phyloP scores from a whole-genome alignment of 148 eudicot genomes.

The Pouteria glomerata region DNA sequence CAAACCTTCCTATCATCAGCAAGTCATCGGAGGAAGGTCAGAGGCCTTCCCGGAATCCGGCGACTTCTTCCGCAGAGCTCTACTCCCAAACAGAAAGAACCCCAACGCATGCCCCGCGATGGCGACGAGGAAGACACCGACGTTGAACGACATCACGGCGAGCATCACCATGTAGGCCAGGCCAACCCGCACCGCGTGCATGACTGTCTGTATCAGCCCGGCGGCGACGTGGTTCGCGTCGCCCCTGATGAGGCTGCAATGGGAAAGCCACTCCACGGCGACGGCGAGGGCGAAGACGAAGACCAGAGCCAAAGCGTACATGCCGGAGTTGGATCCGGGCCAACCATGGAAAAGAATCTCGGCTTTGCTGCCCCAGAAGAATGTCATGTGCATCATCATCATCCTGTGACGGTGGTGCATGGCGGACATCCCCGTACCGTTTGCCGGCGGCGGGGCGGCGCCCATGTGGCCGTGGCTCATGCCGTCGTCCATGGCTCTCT shows the following conservation, averaged over 20 bases:
- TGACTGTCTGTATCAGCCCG: slow-evolving; percentile 28
- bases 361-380: slow-evolving; percentile 67
- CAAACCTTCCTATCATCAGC: slow-evolving; percentile 9
- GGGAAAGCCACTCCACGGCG: slow-evolving; percentile 58
- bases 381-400: slow-evolving; percentile 91
- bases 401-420: slow-evolving; percentile 21
- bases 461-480: slow-evolving; percentile 18
- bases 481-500: slow-evolving; percentile 12
- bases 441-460: slow-evolving; percentile 13
- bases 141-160: slow-evolving; percentile 53
- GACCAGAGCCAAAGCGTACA: slow-evolving; percentile 39
- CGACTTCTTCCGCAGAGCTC: slow-evolving; percentile 21
- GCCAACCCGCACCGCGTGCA: slow-evolving; percentile 44
- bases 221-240: slow-evolving; percentile 15
- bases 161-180: slow-evolving; percentile 49
- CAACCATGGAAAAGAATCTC: slow-evolving; percentile 54
- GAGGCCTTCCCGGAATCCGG: slow-evolving; percentile 12
- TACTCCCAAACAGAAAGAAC: slow-evolving; percentile 42
- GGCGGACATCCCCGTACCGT: not conserved
- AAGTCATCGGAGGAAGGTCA: slow-evolving; percentile 34
- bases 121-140: slow-evolving; percentile 35
- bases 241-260: slow-evolving; percentile 21
- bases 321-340: slow-evolving; percentile 47
- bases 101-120: slow-evolving; percentile 41
- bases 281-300: slow-evolving; percentile 48